Percentiles rank a stretch among this genome's conserved stretches.
Evolutionary conservation across 164 flowering plant genomes (phyloP).

Genomic region (grape (Vitis vinifera)): ASM3070453v1 NC_081811.1:25201501-25202000

Average conservation of each 20-base stretch:
- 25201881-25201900: neutral
- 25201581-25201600: too few species aligned
- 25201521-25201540: too few species aligned
- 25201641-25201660: too few species aligned
- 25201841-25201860: constrained; percentile 81
- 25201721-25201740: constrained; percentile 88
- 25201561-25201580: too few species aligned
- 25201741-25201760: constrained; percentile 92
- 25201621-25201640: too few species aligned
- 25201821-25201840: constrained; percentile 78
- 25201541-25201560: too few species aligned
- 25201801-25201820: constrained; percentile 85
- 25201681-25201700: neutral
- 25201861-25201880: constrained; percentile 56
- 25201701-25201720: neutral
- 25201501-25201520: too few species aligned
- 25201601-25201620: too few species aligned
- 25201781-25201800: constrained; percentile 73
- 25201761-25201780: constrained; percentile 82
- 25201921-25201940: constrained; percentile 1
- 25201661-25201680: neutral
- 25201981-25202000: constrained; percentile 80
- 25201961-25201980: constrained; percentile 90
- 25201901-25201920: neutral
- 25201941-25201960: neutral